Evolutionary conservation across 768 basidiomycete species (phyloP), one percentile per base, ranked within the genome.

Genomic region (Termitomyces sp.): DNA sequence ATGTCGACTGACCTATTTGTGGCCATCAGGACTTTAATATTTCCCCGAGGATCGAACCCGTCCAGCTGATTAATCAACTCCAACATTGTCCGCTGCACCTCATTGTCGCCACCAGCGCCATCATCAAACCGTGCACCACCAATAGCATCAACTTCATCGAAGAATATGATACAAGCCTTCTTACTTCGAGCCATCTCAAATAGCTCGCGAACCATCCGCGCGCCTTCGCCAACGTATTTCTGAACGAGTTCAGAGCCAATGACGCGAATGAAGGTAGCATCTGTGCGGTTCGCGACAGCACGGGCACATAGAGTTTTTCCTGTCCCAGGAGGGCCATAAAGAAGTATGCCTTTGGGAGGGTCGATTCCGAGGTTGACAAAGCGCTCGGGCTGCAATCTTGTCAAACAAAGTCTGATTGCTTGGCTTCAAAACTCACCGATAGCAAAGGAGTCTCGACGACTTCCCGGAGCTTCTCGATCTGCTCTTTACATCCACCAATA

Each of bases 241-340:
- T 99, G 97, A n/a, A 99, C 97, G 16, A 99, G 81, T 72, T 99
- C 97, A 13, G 96, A 98, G 15, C 97, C 97, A 69, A 98, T 98
- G 55, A 99, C 97, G 66, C 97, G 91, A 70, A 99, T 99, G 71
- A 99, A 99, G 0, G 97, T 98, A 22, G 95, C 96, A 73, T 98
- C 97, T 54, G 97, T 98, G 54, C 97, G 85, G 72, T 98, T 99
- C 34, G 97, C 97, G 1, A 99, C 97, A 13, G 97, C 97, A 65
- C 97, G 88, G 0, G 97, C 97, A 70, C 96, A 98, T 1, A 99
- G 86, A 0, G 97, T 99, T 75, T 99, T 99, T 39, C 97, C 97
- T n/a, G 95, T 96, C 65, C 95, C 95, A 3, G 95, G 95, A 56
- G 95, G 94, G 31, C 97, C 97, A 67, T 89, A 99, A 7, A 98